Evolutionary conservation across 1,284 basidiomycete genomes (phyloP).

Genomic region (Taiwanofungus camphoratus): DNA sequence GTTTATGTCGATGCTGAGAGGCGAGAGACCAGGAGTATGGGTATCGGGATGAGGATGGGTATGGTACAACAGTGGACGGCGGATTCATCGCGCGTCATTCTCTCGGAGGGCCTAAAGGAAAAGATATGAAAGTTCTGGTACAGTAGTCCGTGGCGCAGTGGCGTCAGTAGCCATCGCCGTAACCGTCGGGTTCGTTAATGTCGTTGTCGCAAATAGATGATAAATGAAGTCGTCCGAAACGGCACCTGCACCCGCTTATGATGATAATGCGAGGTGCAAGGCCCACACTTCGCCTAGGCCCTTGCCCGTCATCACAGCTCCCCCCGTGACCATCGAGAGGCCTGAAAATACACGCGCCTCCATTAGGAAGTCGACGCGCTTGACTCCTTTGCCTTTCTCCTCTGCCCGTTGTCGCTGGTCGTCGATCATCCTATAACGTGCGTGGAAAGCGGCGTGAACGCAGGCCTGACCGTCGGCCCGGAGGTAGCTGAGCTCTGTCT

Average conservation of each 20-base stretch:
- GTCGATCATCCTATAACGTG: conserved; percentile 13
- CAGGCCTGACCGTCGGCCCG: conserved; percentile 3
- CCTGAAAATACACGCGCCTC: conserved; percentile 16
- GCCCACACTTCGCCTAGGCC: conserved; percentile 20
- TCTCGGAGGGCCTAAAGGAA: neutral
- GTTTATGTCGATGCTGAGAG: too few species aligned
- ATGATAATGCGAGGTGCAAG: conserved; percentile 16
- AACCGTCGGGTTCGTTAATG: too few species aligned
- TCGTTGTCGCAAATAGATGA: too few species aligned
- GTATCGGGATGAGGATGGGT: neutral
- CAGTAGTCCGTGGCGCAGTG: too few species aligned
- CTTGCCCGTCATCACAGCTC: conserved; percentile 16
- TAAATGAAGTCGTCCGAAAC: too few species aligned
- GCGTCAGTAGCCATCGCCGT: too few species aligned
- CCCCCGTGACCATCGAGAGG: conserved; percentile 17
- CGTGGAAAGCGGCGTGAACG: conserved; percentile 9
- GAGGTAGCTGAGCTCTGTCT: conserved; percentile 6
- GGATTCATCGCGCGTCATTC: too few species aligned
- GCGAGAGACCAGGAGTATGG: neutral
- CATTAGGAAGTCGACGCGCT: conserved; percentile 24
- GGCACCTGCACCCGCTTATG: conserved; percentile 3
- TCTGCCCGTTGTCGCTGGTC: conserved; percentile 9
- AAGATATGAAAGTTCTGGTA: too few species aligned
- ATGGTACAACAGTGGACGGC: neutral
- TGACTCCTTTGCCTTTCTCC: conserved; percentile 19